Evolutionary conservation across 352 stramenopile species (phyloP), one percentile per base, ranked within the genome.

Genomic region (Albugo laibachii): DNA sequence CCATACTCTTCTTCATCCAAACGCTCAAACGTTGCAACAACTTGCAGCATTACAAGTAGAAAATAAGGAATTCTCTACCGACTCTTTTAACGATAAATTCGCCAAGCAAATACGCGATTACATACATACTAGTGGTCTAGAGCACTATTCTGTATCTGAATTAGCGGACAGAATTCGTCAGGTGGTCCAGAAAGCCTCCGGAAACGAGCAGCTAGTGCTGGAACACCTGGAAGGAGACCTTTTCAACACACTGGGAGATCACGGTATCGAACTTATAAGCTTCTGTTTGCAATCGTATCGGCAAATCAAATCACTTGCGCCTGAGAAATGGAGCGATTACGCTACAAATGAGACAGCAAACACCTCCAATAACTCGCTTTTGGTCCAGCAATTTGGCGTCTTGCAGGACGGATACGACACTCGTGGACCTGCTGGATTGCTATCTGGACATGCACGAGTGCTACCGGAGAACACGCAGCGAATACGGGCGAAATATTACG

Each of bases 401-500:
- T 53, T 87, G 15, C 56, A 83, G 14, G 70, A 72, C 35, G 74
- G 73, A 19, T 88, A 80, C 54, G 71, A 92, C 31, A 83, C 73
- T 11, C 65, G 50, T 1, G 66, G 55, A 5, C 66, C 70, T 0
- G 74, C 78, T 0, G 78, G 78, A 0, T 72, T 86, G 44, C 59
- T 88, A 15, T 62, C 55, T 45, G 76, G 65, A 0, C 69, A 72
- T 3, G 59, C 63, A 36, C 37, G 85, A 0, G 55, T 67, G 6
- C 50, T 88, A 24, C 75, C 75, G 0, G 48, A 61, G 3, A 77
- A 56, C 34, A 83, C 78, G 2, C 73, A 81, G 55, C 71, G 75
- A 24, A 84, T 71, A 38, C 63, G 85, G 52, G 77, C 63, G 43
- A 88, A 88, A 42, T 74, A 73, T 16, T 88, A 87, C 48, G 76